Base-by-base conservation (phyloP, 2,329 filamentous ascomycete species). In the Thelonectria discophora region DNA sequence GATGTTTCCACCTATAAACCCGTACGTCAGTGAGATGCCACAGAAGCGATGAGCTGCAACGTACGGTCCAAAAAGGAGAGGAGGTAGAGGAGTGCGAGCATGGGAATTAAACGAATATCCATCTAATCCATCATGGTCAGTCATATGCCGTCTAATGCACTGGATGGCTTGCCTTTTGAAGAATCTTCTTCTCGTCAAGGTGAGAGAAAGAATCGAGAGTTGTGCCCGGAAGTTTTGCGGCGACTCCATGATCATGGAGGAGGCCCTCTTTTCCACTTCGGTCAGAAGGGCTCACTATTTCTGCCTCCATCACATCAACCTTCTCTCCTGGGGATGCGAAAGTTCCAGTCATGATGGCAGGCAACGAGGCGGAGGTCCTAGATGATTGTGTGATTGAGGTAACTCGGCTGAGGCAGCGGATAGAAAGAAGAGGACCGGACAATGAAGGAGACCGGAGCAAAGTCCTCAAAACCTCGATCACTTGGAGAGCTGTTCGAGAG, bases 21-120 rank as follows among this genome's bases (percentile, higher is more conserved):
- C 17, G 39, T 42, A 30, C 27, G 9, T 42, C 17, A 42, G 39
- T 17, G 20, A 42, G 39, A 15, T 8, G 18, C 21, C 11, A 15
- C 12, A 12, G 7, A 5, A 24, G 43, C 11, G 24, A 17, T 3
- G 10, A 12, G 18, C n/a, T 12, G 30, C 2, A 17, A 70, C 77
- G 70, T 65, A 79, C 82, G 81, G 72, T 92, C 89, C 21, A 92
- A 81, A 71, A 90, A 92, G 24, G 87, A 89, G 1, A 92, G 80
- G 0, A 92, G 79, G 68, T 91, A 92, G 1, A 92, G 80, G 24
- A 86, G 50, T 10, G 91, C 81, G 83, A 95, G 71, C 89, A 84
- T 83, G 0, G 87, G 87, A 13, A 85, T 82, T 20, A 86, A 69
- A 3, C 79, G 81, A 20, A 81, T 63, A 55, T 85, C 83, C 79